Evolutionary conservation across 345 rosid genomes (phyloP).

Genomic region (Eucalyptus fibrosa): DNA sequence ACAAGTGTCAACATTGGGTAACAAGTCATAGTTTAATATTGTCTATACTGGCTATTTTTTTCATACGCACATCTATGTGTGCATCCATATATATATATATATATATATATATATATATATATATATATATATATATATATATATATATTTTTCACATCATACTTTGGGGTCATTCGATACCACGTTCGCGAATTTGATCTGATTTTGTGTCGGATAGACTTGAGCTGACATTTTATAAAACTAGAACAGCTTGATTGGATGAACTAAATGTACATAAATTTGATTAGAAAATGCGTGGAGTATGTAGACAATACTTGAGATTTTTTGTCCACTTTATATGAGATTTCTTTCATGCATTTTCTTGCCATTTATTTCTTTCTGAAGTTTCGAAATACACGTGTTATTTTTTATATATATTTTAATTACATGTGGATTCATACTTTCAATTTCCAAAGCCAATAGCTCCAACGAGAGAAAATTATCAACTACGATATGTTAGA

Average conservation of each 20-base stretch:
- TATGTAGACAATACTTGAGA: neutral
- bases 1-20: neutral
- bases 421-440: too few relatives aligned
- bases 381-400: neutral
- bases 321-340: accelerated
- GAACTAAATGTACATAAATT: neutral
- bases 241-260: neutral
- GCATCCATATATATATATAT: too few relatives aligned
- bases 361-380: neutral
- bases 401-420: too few relatives aligned
- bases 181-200: neutral
- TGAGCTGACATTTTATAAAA: accelerated
- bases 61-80: too few relatives aligned
- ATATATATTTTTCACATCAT: neutral
- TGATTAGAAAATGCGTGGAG: neutral
- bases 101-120: too few relatives aligned
- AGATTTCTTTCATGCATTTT: neutral
- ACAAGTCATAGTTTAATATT: too few relatives aligned
- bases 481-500: neutral
- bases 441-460: too few relatives aligned
- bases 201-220: neutral
- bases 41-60: too few relatives aligned
- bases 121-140: too few relatives aligned
- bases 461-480: too few relatives aligned
- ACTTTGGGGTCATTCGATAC: neutral